Conservation (phyloP, 2,329 filamentous ascomycete genomes). For the Sclerotinia trifoliorum region DNA sequence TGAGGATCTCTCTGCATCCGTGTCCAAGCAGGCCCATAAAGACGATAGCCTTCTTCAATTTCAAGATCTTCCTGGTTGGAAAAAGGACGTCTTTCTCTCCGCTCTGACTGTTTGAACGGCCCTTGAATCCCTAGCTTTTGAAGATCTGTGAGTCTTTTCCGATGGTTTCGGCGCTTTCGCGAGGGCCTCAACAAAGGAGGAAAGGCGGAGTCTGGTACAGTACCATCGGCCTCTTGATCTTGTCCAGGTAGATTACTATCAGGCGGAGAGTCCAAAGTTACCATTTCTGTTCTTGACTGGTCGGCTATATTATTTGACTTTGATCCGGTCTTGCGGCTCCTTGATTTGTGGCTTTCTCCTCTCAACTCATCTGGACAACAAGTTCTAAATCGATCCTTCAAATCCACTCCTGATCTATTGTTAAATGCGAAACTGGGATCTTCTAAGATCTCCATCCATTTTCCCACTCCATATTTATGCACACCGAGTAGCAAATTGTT, state of each 20-base stretch:
- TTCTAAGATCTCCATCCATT: conserved; percentile 63
- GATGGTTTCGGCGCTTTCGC: conserved; percentile 53
- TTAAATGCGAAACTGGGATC: conserved; percentile 61
- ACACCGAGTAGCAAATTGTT: conserved; percentile 61
- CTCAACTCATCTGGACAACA: conserved; percentile 63
- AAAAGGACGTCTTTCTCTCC: conserved; percentile 60
- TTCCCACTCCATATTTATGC: conserved; percentile 61
- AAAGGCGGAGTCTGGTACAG: conserved; percentile 35
- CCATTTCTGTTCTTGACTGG: conserved; percentile 38
- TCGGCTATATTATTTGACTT: conserved; percentile 1
- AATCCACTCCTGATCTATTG: conserved; percentile 58
- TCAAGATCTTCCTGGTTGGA: conserved; percentile 62
- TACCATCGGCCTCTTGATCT: conserved; percentile 26
- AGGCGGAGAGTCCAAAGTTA: conserved; percentile 51
- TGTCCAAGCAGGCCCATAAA: conserved; percentile 64
- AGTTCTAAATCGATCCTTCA: conserved; percentile 66
- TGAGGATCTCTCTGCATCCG: conserved; percentile 60
- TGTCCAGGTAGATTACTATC: conserved; percentile 52
- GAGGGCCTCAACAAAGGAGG: conserved; percentile 36
- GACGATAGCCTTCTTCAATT: conserved; percentile 58
- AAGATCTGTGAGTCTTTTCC: conserved; percentile 56
- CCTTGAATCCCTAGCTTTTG: conserved; percentile 58
- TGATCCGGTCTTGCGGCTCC: conserved; percentile 1
- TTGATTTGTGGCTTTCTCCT: conserved; percentile 39
- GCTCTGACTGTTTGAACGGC: conserved; percentile 61